Evolutionary conservation across 1,284 basidiomycete species (phyloP), one percentile per base, ranked within the genome.

Genomic region (Pseudozyma sp.): DNA sequence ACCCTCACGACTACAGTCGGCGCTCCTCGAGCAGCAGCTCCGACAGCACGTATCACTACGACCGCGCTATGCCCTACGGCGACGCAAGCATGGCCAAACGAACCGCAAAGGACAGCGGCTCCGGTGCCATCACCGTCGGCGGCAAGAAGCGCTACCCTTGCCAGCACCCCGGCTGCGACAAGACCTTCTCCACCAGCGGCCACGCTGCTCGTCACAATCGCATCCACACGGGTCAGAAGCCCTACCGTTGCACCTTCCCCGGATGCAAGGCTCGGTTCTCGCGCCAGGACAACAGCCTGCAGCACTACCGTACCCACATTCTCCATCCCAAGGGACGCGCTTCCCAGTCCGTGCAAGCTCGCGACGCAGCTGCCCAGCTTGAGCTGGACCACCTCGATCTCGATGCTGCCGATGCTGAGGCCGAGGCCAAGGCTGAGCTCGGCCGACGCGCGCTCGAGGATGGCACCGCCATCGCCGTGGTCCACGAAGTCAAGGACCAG

Each of bases 171-270:
- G 89, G 88, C 7, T 92, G 91, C 79, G 89, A 90, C 11, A 88
- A 90, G 54, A 88, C 89, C 1, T 94, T 94, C 85, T 92, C 91
- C 54, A 94, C 92, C 45, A 90, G 90, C 77, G 92, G 92, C 35
- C 92, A 94, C 80, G 89, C 93, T 19, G 91, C 92, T 0, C 88
- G 92, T 50, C 92, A 94, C 83, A 88, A 90, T 29, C 88, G 91
- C 19, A 83, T 93, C 11, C 92, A 94, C 85, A 93, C 92, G 8
- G 81, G 79, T 29, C 75, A 77, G 57, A 79, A 81, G 43, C 81
- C 82, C 1, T 82, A 83, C 46, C 70, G 75, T 6, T 84, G 82
- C 68, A 80, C 81, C 17, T 84, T 81, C 58, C 82, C 82, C 1
- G 81, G 79, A 13, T 84, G 82, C 68, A 78, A 81, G 42, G 82